Base-by-base conservation (phyloP, 2,329 filamentous ascomycete genomes). In the Orbilia brochopaga region DNA sequence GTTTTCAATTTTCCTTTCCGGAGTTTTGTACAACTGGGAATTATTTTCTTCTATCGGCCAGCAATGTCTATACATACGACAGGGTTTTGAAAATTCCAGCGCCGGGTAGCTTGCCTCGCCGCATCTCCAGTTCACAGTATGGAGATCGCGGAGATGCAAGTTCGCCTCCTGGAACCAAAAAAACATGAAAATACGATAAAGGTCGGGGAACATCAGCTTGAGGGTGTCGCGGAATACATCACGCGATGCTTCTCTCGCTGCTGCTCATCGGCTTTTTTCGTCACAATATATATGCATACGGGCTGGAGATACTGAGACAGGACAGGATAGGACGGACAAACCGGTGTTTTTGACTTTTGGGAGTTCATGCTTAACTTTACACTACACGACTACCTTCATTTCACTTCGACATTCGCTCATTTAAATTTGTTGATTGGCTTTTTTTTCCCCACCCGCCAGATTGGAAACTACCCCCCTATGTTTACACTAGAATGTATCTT, bases 401-500 rank as follows among this genome's bases (percentile, higher is more conserved):
- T 42, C 37, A 42, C 37, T 42, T 42, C 37, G 5, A 15, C 37
- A 15, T 6, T 6, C 37, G 13, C 37, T 42, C 37, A 51, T 50
- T 42, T 54, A 24, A 19, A 21, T n/a, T 44, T 46, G 30, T 52
- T 42, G 37, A 30, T 53, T 62, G 30, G 19, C 17, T 50, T 51
- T 24, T 66, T 67, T 46, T 21, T 48, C 2, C 46, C 19, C 15
- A 4, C 11, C 19, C 44, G 52, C 32, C 54, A 64, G 66, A 70
- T 70, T 64, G 66, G 54, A 56, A 53, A 32, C 27, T 32, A 32
- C 24, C 32, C 17, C 17, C 55, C 21, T 23, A 60, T 70, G 66
- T 70, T 32, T 63, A 59, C 46, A 70, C 46, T 62, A 70, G 58
- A 57, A 63, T 70, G 65, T 70, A 70, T 63, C 59, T 60, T 70